Evolutionary conservation across 768 basidiomycete genomes (phyloP), one percentile per base, ranked within the genome.

Genomic region (Amanita molliuscula): DNA sequence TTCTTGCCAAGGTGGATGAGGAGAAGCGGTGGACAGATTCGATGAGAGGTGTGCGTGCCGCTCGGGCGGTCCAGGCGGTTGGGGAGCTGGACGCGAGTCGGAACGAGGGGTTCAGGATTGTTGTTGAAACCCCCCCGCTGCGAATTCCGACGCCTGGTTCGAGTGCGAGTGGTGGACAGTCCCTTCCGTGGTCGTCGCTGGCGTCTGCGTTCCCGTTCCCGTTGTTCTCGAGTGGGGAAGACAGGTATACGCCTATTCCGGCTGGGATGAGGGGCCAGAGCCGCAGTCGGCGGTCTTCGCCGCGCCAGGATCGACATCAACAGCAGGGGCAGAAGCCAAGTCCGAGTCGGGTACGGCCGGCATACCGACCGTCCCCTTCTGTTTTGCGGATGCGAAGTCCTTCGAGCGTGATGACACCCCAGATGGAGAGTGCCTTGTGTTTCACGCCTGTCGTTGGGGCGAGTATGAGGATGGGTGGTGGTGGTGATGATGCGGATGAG

Each of bases 361-460:
- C 54, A 52, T 31, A 59, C 53, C 52, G 42, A 47, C 59, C 20
- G 61, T 55, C 33, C 2, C 35, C 25, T 15, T 48, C 35, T 18
- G 35, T 36, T 15, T 20, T 75, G 18, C 67, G 84, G 3, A 78
- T 79, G 0, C 66, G 66, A 21, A 81, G 79, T 53, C 82, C 83
- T 0, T 70, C 78, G 2, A 69, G 70, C 52, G 62, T 84, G 31
- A 77, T 67, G 61, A 82, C 76, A 9, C 76, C 78, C 1, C 72
- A 76, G 0, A 66, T 84, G 49, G 74, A 80, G 49, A 73, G 68
- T 23, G 67, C 71, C 23, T 67, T 84, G 25, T 79, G 76, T 56
- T 84, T 84, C 55, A 71, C 72, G 0, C 67, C 71, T 2, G 53
- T 57, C 1, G 55, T 60, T 25, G 42, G 23, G 42, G 38, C 35